phyloP scores from a whole-genome alignment of 495 filamentous ascomycete genomes.

The Darksidea phi region DNA sequence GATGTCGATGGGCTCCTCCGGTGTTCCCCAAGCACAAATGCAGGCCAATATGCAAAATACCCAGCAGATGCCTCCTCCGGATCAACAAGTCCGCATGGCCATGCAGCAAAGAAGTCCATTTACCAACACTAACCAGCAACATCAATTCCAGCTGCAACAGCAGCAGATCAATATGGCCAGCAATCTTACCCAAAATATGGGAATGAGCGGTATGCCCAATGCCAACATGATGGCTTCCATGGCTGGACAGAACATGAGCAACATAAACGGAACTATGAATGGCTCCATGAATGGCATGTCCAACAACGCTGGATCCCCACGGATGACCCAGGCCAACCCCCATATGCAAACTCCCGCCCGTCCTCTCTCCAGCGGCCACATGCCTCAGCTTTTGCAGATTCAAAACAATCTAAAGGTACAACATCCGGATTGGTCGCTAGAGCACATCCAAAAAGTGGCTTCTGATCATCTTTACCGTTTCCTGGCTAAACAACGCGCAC shows the following conservation, averaged over 20 bases:
- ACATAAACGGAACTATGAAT: conserved; percentile 32
- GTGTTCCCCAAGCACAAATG: conserved; percentile 71
- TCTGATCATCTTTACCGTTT: conserved; percentile 34
- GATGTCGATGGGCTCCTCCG: conserved; percentile 61
- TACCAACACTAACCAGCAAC: conserved; percentile 33
- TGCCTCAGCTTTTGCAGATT: conserved; percentile 39
- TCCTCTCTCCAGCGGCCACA: conserved; percentile 41
- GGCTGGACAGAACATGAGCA: conserved; percentile 29
- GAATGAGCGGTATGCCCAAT: conserved; percentile 34
- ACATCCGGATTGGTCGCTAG: conserved; percentile 39
- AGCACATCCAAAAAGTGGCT: conserved; percentile 36
- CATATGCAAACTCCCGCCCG: conserved; percentile 31
- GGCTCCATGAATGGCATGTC: conserved; percentile 30
- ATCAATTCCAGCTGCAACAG: conserved; percentile 41
- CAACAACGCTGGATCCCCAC: conserved; percentile 29
- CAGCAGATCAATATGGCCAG: conserved; percentile 36
- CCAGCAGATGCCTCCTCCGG: conserved; percentile 58
- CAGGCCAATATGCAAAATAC: conserved; percentile 59
- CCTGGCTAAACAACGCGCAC: conserved; percentile 32
- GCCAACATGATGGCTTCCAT: conserved; percentile 37
- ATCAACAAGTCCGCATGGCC: conserved; percentile 46
- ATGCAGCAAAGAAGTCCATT: conserved; percentile 33
- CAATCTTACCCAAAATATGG: conserved; percentile 29
- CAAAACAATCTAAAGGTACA: conserved; percentile 36
- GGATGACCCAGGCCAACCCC: conserved; percentile 22